Percentiles rank a stretch among this genome's conserved stretches.
Conservation (phyloP, 345 rosid genomes). For the Citrus unshiu region DNA sequence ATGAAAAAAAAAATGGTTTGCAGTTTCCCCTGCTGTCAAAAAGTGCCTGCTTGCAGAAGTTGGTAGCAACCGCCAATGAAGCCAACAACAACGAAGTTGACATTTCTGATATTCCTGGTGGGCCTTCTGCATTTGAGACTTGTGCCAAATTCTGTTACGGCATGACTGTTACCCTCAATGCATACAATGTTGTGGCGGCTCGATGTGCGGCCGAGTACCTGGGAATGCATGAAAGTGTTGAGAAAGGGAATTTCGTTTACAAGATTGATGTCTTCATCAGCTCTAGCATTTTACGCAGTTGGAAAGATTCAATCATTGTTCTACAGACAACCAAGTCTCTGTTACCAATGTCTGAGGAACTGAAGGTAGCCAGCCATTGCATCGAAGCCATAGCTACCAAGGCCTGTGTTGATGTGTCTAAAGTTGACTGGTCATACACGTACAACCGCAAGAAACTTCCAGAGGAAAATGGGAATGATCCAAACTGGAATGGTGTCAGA, state of each 20-base stretch:
- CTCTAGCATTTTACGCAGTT: conserved; percentile 71
- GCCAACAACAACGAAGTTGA: conserved; percentile 49
- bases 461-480: conserved; percentile 49
- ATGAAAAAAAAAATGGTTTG: conserved; percentile 7
- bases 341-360: conserved; percentile 60
- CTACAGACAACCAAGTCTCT: conserved; percentile 60
- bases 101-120: conserved; percentile 74
- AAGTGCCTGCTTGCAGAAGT: conserved; percentile 58
- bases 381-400: conserved; percentile 63
- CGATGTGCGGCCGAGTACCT: conserved; percentile 83
- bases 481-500: conserved; percentile 29
- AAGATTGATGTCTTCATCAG: conserved; percentile 78
- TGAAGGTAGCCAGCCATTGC: conserved; percentile 55
- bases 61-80: conserved; percentile 39
- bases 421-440: conserved; percentile 82
- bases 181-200: conserved; percentile 66
- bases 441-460: conserved; percentile 68
- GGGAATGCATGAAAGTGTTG: conserved; percentile 71
- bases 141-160: conserved; percentile 90
- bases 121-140: conserved; percentile 71
- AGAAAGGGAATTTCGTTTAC: conserved; percentile 78
- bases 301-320: conserved; percentile 88
- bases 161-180: conserved; percentile 73
- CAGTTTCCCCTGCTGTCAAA: conserved; percentile 93
- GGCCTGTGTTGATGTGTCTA: conserved; percentile 59